These are phyloP conservation scores for Cladosporium sphaerospermum DNA, from an alignment of 2,329 filamentous ascomycete genomes.

Conservation along the genomic window DNA sequence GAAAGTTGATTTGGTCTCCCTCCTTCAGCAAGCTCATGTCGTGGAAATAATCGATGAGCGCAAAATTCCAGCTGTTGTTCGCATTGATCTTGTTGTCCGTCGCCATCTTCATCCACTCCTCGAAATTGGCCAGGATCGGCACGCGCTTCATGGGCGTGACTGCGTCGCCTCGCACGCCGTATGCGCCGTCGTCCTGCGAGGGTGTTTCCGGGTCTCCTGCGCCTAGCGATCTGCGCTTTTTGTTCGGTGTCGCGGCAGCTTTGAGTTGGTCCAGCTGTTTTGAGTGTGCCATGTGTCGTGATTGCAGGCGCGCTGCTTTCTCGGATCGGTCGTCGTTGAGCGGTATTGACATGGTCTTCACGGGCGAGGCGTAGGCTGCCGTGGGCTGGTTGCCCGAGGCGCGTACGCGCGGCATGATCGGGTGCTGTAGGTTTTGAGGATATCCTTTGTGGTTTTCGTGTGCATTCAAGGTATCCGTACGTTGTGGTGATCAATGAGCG, in stretches of 20 bases:
- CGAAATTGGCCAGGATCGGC: conserved; percentile 93
- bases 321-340: conserved; percentile 93
- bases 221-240: conserved; percentile 38
- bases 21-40: conserved; percentile 97
- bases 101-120: conserved; percentile 99
- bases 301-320: conserved; percentile 80
- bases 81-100: conserved; percentile 97
- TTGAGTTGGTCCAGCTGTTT: conserved; percentile 89
- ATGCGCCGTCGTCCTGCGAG: conserved; percentile 50
- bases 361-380: conserved; percentile 46
- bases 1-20: conserved; percentile 95
- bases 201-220: conserved; percentile 45
- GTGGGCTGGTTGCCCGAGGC: conserved; percentile 41
- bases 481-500: background rate
- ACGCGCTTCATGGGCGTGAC: conserved; percentile 95
- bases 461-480: background rate
- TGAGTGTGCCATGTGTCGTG: conserved; percentile 81
- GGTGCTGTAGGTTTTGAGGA: background rate
- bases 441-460: background rate
- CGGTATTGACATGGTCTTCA: conserved; percentile 64
- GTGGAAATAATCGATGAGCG: conserved; percentile 99
- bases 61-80: conserved; percentile 98
- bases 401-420: conserved; percentile 34
- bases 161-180: conserved; percentile 60
- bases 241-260: conserved; percentile 66